A percentile compares a stretch with the other conserved stretches of the same genome.
Conservation (phyloP, 2,329 filamentous ascomycete genomes). For the Ilyonectria robusta region DNA sequence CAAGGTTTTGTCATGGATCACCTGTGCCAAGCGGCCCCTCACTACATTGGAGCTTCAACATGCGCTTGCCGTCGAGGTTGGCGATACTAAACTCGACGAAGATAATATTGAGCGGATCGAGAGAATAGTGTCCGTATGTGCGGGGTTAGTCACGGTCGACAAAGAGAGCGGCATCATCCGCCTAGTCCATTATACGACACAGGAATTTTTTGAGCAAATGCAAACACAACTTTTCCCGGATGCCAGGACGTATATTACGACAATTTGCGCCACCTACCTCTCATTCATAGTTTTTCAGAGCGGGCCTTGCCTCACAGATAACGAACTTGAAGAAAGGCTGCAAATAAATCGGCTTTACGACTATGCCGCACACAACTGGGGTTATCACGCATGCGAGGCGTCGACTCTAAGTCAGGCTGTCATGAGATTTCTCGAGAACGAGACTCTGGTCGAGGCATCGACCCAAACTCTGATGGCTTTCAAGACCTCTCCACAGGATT, state of each 20-base stretch:
- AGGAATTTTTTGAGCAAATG: slow-evolving; percentile 58
- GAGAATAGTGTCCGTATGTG: neutral
- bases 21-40: neutral
- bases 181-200: slow-evolving; percentile 61
- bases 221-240: slow-evolving; percentile 48
- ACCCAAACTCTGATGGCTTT: slow-evolving; percentile 38
- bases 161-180: slow-evolving; percentile 52
- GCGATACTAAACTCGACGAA: neutral
- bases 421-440: slow-evolving; percentile 34
- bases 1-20: neutral
- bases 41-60: neutral
- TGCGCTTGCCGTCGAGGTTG: neutral
- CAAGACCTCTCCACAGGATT: neutral
- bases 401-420: slow-evolving; percentile 16
- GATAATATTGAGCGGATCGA: neutral
- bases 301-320: slow-evolving; percentile 13
- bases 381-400: slow-evolving; percentile 48
- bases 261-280: slow-evolving; percentile 52
- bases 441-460: slow-evolving; percentile 33
- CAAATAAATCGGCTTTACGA: slow-evolving; percentile 46
- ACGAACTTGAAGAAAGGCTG: slow-evolving; percentile 42
- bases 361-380: slow-evolving; percentile 54
- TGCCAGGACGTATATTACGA: slow-evolving; percentile 47
- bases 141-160: neutral
- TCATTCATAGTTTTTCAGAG: slow-evolving; percentile 20